Percentiles rank a stretch among this genome's conserved stretches.
Conservation (phyloP, 345 rosid genomes). For the Lepidium africanum region DNA sequence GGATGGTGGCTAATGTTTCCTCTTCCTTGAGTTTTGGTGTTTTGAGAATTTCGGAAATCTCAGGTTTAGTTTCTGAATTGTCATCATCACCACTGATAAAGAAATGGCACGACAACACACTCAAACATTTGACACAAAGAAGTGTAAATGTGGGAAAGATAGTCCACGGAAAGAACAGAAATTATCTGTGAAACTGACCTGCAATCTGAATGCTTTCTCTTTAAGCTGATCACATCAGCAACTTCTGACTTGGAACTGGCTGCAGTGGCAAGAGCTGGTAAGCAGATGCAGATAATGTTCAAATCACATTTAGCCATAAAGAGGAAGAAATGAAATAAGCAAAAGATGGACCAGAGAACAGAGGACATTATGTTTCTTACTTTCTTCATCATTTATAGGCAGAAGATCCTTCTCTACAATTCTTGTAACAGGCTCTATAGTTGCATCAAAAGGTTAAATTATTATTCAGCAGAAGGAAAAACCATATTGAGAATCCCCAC, state of each 20-base stretch:
- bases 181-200: constrained; percentile 37
- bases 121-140: constrained; percentile 7
- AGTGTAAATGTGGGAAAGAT: not conserved
- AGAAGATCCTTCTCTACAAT: constrained; percentile 20
- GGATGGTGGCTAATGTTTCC: constrained; percentile 32
- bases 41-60: constrained; percentile 32
- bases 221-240: constrained; percentile 36
- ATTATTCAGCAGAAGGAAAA: constrained; percentile 5
- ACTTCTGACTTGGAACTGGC: constrained; percentile 30
- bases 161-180: not conserved
- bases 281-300: constrained; percentile 5
- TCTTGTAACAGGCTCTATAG: constrained; percentile 22
- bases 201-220: constrained; percentile 53
- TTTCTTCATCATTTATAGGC: constrained; percentile 11
- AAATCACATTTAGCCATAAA: not conserved
- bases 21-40: constrained; percentile 37
- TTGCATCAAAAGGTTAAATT: constrained; percentile 22
- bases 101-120: not conserved
- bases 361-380: constrained; percentile 26
- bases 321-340: not conserved
- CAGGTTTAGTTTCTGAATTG: constrained; percentile 28
- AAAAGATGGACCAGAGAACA: not conserved
- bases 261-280: constrained; percentile 15
- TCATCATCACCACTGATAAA: constrained; percentile 33
- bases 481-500: not conserved